Conservation (phyloP, 345 rosid genomes). For the Raphanus raphanistrum region DNA sequence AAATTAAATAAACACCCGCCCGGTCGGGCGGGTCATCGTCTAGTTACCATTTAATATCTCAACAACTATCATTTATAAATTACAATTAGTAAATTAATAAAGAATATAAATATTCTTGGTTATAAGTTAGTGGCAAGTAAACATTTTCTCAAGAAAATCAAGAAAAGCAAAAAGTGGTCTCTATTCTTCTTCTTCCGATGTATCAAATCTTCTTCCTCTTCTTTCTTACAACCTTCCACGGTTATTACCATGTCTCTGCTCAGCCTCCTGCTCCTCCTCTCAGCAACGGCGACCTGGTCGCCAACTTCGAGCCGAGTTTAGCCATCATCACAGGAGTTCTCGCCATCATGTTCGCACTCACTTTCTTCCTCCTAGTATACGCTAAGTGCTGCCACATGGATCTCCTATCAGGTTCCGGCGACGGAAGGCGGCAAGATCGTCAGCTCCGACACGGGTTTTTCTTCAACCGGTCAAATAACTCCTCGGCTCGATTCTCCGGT, state of each 20-base stretch:
- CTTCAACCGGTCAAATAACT: constrained; percentile 29
- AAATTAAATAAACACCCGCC: too few relatives aligned
- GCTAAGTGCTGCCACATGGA: constrained; percentile 66
- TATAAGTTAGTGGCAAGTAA: background rate
- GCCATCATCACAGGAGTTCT: constrained; percentile 53
- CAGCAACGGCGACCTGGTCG: constrained; percentile 35
- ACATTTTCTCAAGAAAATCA: background rate
- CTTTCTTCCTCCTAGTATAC: constrained; percentile 62
- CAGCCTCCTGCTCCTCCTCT: constrained; percentile 38
- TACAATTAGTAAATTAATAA: background rate
- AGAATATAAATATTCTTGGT: background rate
- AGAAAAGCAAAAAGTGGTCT: background rate
- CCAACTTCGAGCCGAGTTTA: constrained; percentile 75
- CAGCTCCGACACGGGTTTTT: constrained; percentile 23
- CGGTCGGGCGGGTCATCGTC: too few relatives aligned
- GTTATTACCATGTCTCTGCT: constrained; percentile 31
- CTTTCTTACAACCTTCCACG: background rate
- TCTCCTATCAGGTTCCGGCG: constrained; percentile 28
- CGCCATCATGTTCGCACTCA: constrained; percentile 57
- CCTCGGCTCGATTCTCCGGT: constrained; percentile 65
- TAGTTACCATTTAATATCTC: background rate
- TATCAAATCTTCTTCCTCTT: constrained; percentile 30
- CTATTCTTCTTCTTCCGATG: constrained; percentile 13
- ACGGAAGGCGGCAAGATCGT: constrained; percentile 14
- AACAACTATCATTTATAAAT: background rate